These are phyloP conservation scores for Ustilago cynodontis DNA, from an alignment of 1,284 basidiomycete genomes.

Conservation along the genomic window DNA sequence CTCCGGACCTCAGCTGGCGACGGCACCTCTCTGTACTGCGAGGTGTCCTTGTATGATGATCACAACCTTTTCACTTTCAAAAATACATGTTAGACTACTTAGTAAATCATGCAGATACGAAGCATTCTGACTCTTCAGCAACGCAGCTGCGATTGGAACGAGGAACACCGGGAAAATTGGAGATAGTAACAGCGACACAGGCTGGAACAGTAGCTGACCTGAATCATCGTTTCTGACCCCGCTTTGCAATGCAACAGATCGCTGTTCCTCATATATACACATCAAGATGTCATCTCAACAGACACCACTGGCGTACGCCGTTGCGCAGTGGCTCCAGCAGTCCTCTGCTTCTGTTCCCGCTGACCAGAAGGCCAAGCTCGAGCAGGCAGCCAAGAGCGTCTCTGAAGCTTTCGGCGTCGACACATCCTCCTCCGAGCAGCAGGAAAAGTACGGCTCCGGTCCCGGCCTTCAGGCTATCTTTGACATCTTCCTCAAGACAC, in stretches of 20 bases:
- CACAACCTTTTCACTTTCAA: slow-evolving; percentile 53
- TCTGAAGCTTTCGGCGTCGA: slow-evolving; percentile 57
- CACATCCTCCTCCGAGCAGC: slow-evolving; percentile 47
- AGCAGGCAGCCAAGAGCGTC: slow-evolving; percentile 55
- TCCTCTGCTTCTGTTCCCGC: slow-evolving; percentile 28
- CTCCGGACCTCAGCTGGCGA: background rate
- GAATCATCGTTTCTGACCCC: background rate
- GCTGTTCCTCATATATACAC: background rate
- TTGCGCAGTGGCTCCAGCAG: slow-evolving; percentile 62
- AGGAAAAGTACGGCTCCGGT: slow-evolving; percentile 56
- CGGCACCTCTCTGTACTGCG: background rate
- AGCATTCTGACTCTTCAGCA: slow-evolving; percentile 35
- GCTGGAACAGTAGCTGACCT: slow-evolving; percentile 11
- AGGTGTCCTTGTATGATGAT: slow-evolving; percentile 34
- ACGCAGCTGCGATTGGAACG: background rate
- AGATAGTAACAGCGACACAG: background rate
- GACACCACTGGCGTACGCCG: slow-evolving; percentile 61
- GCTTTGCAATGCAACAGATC: slow-evolving; percentile 7
- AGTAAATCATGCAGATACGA: slow-evolving; percentile 48
- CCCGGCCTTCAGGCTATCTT: slow-evolving; percentile 67
- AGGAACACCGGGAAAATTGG: background rate
- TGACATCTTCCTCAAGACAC: slow-evolving; percentile 69
- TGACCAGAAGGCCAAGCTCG: slow-evolving; percentile 48
- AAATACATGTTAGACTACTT: slow-evolving; percentile 59
- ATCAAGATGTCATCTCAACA: slow-evolving; percentile 36